Evolutionary conservation across 768 basidiomycete genomes (phyloP).

Genomic region (Mycena albidolilacea): DNA sequence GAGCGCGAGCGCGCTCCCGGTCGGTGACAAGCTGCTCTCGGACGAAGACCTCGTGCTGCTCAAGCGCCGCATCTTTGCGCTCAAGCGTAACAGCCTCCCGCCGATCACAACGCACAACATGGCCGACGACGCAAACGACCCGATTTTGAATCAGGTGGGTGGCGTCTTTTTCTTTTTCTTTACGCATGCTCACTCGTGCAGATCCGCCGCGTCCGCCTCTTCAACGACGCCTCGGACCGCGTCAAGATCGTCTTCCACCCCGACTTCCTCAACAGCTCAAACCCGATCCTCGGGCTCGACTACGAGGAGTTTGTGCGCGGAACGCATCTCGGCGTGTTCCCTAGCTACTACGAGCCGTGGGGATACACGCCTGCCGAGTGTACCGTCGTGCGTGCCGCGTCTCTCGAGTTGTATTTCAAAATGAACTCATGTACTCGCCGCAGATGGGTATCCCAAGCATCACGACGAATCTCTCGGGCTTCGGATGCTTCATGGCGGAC

Average conservation of each 20-base stretch:
- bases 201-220: conserved; percentile 93
- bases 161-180: background rate
- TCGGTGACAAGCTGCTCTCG: conserved; percentile 82
- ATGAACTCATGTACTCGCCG: conserved; percentile 17
- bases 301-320: conserved; percentile 99
- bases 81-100: conserved; percentile 95
- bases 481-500: conserved; percentile 99
- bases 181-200: background rate
- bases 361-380: conserved; percentile 98
- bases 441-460: conserved; percentile 98
- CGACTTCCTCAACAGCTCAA: conserved; percentile 97
- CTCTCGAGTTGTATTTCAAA: conserved; percentile 23
- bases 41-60: conserved; percentile 94
- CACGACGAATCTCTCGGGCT: conserved; percentile 98
- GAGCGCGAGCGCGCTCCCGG: conserved; percentile 64
- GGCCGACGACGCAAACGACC: conserved; percentile 93
- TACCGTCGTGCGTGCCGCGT: conserved; percentile 82
- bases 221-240: conserved; percentile 90
- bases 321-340: conserved; percentile 98
- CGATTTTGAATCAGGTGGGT: conserved; percentile 85
- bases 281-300: conserved; percentile 96
- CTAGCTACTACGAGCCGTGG: conserved; percentile 97
- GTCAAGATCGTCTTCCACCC: conserved; percentile 99
- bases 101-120: conserved; percentile 99
- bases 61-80: conserved; percentile 96